Evolutionary conservation across 1,284 basidiomycete species (phyloP).

Genomic region (Rugosomyces carneus): DNA sequence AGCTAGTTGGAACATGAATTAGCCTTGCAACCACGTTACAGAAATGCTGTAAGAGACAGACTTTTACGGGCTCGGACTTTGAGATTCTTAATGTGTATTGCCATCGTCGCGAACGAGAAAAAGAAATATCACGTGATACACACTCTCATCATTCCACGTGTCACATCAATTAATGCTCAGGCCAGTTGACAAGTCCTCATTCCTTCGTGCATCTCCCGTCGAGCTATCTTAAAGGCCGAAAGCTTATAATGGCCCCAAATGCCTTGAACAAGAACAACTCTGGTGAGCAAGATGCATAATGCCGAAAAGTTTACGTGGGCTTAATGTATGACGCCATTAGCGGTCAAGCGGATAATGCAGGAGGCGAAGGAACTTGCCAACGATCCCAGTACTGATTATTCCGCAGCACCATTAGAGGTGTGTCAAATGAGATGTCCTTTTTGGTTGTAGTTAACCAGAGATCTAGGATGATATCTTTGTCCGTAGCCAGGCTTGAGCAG

Average conservation of each 20-base stretch:
- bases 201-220: not conserved
- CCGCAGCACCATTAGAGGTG: slow-evolving; percentile 85
- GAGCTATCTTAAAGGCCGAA: not conserved
- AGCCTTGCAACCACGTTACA: not conserved
- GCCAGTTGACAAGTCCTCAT: not conserved
- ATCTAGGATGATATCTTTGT: slow-evolving; percentile 77
- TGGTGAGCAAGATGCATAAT: slow-evolving; percentile 36
- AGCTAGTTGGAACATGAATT: slow-evolving; percentile 28
- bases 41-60: slow-evolving; percentile 25
- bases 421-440: slow-evolving; percentile 20
- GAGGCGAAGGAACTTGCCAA: slow-evolving; percentile 85
- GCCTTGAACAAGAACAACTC: slow-evolving; percentile 81
- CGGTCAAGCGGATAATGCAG: slow-evolving; percentile 95
- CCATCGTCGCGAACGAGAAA: slow-evolving; percentile 19
- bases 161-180: not conserved
- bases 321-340: slow-evolving; percentile 28
- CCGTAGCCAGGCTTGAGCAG: slow-evolving; percentile 24
- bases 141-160: slow-evolving; percentile 16
- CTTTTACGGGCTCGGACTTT: slow-evolving; percentile 78
- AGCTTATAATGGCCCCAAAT: slow-evolving; percentile 25
- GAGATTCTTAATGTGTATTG: slow-evolving; percentile 71
- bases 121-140: slow-evolving; percentile 13
- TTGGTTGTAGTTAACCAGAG: slow-evolving; percentile 13
- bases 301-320: not conserved
- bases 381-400: slow-evolving; percentile 79